phyloP scores from a whole-genome alignment of 148 eudicot genomes.

The Rhododendron vialii region DNA sequence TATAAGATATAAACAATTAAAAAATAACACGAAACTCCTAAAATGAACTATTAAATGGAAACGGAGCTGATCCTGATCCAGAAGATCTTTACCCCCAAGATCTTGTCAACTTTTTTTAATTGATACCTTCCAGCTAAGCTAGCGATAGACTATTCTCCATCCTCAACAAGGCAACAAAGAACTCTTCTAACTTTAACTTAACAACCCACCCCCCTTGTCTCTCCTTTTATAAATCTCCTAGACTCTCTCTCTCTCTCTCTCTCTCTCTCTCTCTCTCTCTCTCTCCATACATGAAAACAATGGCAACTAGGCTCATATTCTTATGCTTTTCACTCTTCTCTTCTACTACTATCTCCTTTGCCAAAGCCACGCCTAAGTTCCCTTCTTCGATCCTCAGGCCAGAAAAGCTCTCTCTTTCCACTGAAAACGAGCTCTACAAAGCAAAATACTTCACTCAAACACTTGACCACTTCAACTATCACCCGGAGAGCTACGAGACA shows the following conservation, averaged over 20 bases:
- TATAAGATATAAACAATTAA: too few relatives aligned
- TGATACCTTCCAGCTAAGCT: not conserved
- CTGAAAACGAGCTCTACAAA: slow-evolving; percentile 27
- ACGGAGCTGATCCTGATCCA: not conserved
- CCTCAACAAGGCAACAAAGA: not conserved
- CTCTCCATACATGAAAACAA: not conserved
- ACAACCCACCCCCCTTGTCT: not conserved
- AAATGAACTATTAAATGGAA: too few relatives aligned
- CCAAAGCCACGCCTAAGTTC: slow-evolving; percentile 32
- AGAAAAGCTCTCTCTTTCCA: slow-evolving; percentile 21
- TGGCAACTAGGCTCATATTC: slow-evolving; percentile 18
- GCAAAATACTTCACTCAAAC: slow-evolving; percentile 68
- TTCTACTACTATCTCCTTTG: slow-evolving; percentile 14
- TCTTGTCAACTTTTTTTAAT: not conserved
- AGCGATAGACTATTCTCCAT: not conserved
- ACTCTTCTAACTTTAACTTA: not conserved
- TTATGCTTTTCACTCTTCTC: slow-evolving; percentile 4
- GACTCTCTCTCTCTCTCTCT: not conserved
- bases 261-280: not conserved
- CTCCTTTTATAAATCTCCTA: not conserved
- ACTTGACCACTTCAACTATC: slow-evolving; percentile 74
- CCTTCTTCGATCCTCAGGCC: slow-evolving; percentile 47
- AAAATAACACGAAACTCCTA: too few relatives aligned
- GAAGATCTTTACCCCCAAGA: not conserved
- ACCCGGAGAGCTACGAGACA: slow-evolving; percentile 58